Evolutionary conservation across 257 asterid species (phyloP).

Genomic region (Rhazya stricta): DNA sequence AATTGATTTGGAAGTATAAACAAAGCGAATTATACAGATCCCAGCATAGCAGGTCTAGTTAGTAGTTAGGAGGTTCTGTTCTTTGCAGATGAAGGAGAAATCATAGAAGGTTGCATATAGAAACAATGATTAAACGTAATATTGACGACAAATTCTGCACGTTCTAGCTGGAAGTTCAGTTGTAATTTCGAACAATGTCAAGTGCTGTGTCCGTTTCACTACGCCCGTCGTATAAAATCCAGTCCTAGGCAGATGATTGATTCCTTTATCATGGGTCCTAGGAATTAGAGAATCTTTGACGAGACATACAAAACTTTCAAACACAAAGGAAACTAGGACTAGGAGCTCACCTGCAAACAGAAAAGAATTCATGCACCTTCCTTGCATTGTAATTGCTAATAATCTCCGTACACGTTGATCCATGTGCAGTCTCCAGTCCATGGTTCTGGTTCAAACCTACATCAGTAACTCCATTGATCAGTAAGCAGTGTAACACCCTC

Average conservation of each 20-base stretch:
- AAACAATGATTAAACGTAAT: not conserved
- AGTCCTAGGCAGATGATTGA: not conserved
- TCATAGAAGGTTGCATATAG: not conserved
- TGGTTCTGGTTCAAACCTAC: not conserved
- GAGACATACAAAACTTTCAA: not conserved
- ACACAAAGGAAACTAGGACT: not conserved
- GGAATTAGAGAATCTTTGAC: conserved; percentile 1
- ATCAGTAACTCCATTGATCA: not conserved
- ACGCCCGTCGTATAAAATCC: not conserved
- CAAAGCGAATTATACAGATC: no score
- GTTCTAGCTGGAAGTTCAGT: not conserved
- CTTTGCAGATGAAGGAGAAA: not conserved
- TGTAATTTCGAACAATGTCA: not conserved
- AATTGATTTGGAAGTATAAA: no score
- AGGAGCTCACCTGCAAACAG: not conserved
- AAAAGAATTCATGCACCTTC: not conserved
- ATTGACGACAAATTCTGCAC: not conserved
- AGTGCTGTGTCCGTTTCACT: not conserved
- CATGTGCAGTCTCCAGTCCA: not conserved
- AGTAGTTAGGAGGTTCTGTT: not conserved
- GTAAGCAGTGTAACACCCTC: not conserved
- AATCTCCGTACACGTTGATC: not conserved
- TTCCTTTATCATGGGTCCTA: not conserved
- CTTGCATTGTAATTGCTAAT: not conserved
- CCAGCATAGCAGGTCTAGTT: no score